A percentile compares a stretch with the other conserved stretches of the same genome.
Conservation (phyloP, 2,329 filamentous ascomycete species). For the Ophiostoma sp. region DNA sequence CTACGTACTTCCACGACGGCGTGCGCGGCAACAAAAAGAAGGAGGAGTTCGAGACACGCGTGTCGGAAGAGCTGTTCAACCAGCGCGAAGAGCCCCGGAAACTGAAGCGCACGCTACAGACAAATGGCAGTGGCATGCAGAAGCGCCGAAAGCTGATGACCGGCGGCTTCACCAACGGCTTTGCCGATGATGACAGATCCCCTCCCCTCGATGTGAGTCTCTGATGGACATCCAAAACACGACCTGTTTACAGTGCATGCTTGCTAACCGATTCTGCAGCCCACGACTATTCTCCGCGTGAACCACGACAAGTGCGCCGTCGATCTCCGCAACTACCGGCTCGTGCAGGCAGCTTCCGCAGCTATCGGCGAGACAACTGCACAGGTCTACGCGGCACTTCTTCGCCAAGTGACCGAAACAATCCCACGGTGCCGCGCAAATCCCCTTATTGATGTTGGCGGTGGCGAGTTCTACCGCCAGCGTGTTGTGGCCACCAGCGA, state of each 20-base stretch:
- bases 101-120: constrained; percentile 48
- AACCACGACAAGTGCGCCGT: constrained; percentile 84
- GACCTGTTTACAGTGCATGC: background rate
- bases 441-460: constrained; percentile 43
- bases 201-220: constrained; percentile 47
- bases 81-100: constrained; percentile 48
- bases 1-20: constrained; percentile 47
- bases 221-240: background rate
- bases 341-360: constrained; percentile 67
- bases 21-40: constrained; percentile 62
- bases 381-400: constrained; percentile 68
- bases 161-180: constrained; percentile 39
- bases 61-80: constrained; percentile 49
- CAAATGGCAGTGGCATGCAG: constrained; percentile 35
- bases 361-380: constrained; percentile 68
- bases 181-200: constrained; percentile 36
- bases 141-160: constrained; percentile 54
- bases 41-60: constrained; percentile 52
- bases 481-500: constrained; percentile 49
- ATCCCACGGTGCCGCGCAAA: constrained; percentile 62
- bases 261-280: constrained; percentile 26
- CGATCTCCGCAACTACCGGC: constrained; percentile 70
- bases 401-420: constrained; percentile 65
- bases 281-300: constrained; percentile 66
- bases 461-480: constrained; percentile 32